Evolutionary conservation across 2,329 filamentous ascomycete species (phyloP).

Genomic region (Parastagonospora avenae): DNA sequence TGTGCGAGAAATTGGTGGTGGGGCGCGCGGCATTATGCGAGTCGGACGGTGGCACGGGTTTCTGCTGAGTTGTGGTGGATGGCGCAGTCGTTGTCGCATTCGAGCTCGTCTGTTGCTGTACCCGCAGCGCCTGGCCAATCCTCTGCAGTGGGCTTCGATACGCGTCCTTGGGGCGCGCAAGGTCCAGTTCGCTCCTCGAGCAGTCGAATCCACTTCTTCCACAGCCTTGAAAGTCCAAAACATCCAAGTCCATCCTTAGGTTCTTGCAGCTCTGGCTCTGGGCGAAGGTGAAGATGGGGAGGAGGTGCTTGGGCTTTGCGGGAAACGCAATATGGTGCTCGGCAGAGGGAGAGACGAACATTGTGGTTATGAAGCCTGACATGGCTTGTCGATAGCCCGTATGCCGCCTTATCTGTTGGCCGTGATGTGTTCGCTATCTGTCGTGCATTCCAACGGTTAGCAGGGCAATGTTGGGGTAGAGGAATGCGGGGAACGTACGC

Average conservation of each 20-base stretch:
- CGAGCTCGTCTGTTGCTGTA: constrained; percentile 13
- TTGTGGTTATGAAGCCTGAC: constrained; percentile 81
- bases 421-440: constrained; percentile 22
- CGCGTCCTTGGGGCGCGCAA: constrained; percentile 26
- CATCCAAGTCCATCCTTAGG: constrained; percentile 21
- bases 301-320: constrained; percentile 45
- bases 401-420: constrained; percentile 24
- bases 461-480: constrained; percentile 23
- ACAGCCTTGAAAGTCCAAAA: constrained; percentile 17
- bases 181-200: constrained; percentile 17
- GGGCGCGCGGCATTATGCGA: constrained; percentile 26
- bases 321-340: constrained; percentile 39
- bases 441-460: constrained; percentile 43
- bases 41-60: constrained; percentile 3
- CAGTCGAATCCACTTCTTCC: constrained; percentile 15
- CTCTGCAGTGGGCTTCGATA: constrained; percentile 42
- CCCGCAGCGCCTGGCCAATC: constrained; percentile 33
- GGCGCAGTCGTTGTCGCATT: not conserved
- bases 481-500: constrained; percentile 23
- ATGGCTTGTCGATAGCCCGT: constrained; percentile 50
- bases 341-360: constrained; percentile 62
- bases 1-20: constrained; percentile 44
- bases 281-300: constrained; percentile 51
- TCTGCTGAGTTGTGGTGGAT: constrained; percentile 3
- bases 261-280: constrained; percentile 50